Conservation (phyloP, 2,329 filamentous ascomycete genomes). For the Ophiostoma tasmaniense region DNA sequence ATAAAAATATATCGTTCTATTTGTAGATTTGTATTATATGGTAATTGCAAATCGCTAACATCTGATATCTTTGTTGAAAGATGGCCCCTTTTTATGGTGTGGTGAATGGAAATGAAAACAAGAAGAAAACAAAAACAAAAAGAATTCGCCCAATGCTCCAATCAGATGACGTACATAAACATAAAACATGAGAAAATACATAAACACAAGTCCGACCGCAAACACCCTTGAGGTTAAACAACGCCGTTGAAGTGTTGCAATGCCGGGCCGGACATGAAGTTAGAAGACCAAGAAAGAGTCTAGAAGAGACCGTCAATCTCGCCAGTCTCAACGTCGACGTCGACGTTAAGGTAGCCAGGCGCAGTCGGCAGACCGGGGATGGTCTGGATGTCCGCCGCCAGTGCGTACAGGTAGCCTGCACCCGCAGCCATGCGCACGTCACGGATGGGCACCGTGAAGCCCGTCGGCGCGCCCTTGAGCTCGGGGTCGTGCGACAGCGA, state of each 20-base stretch:
- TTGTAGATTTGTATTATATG: background rate
- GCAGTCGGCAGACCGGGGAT: conserved; percentile 93
- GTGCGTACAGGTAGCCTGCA: conserved; percentile 87
- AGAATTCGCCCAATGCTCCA: conserved; percentile 16
- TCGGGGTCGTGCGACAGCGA: conserved; percentile 87
- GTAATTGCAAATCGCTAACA: conserved; percentile 5
- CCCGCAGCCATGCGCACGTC: conserved; percentile 92
- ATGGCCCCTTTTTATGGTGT: conserved; percentile 10
- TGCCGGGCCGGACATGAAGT: background rate
- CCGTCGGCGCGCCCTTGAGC: conserved; percentile 88
- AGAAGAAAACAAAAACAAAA: background rate
- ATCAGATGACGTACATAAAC: background rate
- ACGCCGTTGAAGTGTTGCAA: conserved; percentile 21
- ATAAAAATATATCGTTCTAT: background rate
- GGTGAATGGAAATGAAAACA: background rate
- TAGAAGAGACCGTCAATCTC: conserved; percentile 89
- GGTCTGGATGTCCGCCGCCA: conserved; percentile 96
- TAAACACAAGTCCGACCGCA: conserved; percentile 9
- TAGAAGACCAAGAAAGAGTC: background rate
- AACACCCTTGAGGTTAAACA: conserved; percentile 5
- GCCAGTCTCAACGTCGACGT: conserved; percentile 72
- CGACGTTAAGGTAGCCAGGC: conserved; percentile 90
- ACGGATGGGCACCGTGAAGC: conserved; percentile 88
- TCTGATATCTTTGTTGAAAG: conserved; percentile 22
- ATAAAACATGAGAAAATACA: conserved; percentile 4